A percentile compares a stretch with the other conserved stretches of the same genome.
phyloP scores from a whole-genome alignment of 2,329 filamentous ascomycete genomes.

The Scedosporium boydii region DNA sequence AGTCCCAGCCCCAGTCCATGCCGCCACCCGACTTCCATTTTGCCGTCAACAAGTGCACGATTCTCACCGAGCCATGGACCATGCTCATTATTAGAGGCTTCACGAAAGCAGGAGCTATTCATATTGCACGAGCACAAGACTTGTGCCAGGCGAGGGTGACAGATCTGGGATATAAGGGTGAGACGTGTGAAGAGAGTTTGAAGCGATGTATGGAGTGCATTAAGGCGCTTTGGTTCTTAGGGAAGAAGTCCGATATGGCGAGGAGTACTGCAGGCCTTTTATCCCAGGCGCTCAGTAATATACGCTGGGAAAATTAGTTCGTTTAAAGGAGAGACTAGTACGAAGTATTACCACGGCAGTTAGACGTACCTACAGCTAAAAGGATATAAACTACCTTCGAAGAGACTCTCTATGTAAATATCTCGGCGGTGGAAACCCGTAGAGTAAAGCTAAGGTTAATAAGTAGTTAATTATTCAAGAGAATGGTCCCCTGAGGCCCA shows the following conservation, averaged over 20 bases:
- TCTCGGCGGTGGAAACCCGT: no score
- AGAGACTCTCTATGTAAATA: no score
- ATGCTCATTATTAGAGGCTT: constrained; percentile 44
- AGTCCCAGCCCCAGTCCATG: no score
- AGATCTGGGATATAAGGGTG: constrained; percentile 13
- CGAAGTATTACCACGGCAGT: no score
- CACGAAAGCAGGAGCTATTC: constrained; percentile 31
- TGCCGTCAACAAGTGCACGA: constrained; percentile 41
- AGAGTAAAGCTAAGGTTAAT: no score
- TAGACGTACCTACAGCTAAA: no score
- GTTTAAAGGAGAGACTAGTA: no score
- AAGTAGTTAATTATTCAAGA: no score
- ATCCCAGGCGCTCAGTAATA: background rate
- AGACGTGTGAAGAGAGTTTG: constrained; percentile 17
- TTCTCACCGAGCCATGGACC: constrained; percentile 52
- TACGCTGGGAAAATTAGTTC: no score
- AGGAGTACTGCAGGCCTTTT: background rate
- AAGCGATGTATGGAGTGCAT: constrained; percentile 37
- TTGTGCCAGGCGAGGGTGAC: constrained; percentile 15
- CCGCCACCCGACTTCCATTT: constrained; percentile 37
- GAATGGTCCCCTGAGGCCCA: no score
- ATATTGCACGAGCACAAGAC: constrained; percentile 25
- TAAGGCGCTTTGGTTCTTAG: constrained; percentile 42
- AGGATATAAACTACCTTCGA: no score
- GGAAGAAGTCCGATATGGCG: constrained; percentile 43